phyloP scores from a whole-genome alignment of 1,139 yeast genomes.

The Debaryomycetaceae sp. region DNA sequence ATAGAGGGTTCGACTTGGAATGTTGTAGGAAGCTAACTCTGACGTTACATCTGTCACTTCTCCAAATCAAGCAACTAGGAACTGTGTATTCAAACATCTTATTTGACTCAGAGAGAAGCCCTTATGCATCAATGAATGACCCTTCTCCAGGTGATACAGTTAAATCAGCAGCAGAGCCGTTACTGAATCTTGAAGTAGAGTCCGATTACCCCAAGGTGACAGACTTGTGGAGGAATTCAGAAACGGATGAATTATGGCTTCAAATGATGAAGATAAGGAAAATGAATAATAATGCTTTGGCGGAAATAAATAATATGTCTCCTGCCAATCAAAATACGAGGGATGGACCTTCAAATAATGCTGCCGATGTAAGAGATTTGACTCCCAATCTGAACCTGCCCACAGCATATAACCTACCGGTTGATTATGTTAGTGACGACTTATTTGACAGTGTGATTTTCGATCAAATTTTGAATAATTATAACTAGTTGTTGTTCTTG shows the following conservation, averaged over 20 bases:
- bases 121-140: no score
- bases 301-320: neutral
- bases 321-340: neutral
- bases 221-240: conserved; percentile 7
- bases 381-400: neutral
- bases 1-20: neutral
- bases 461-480: neutral
- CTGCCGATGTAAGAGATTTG: neutral
- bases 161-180: no score
- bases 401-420: neutral
- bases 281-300: conserved; percentile 27
- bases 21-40: neutral
- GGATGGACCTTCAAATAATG: neutral
- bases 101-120: no score
- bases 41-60: neutral
- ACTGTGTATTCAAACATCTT: no score
- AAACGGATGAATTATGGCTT: conserved; percentile 27
- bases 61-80: neutral
- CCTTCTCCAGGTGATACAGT: no score
- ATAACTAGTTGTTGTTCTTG: neutral
- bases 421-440: neutral
- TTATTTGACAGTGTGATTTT: neutral
- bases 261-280: conserved; percentile 26
- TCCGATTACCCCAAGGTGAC: no score
- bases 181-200: neutral